Conservation (phyloP, 139 green algal species). For the Micractinium conductrix region DNA sequence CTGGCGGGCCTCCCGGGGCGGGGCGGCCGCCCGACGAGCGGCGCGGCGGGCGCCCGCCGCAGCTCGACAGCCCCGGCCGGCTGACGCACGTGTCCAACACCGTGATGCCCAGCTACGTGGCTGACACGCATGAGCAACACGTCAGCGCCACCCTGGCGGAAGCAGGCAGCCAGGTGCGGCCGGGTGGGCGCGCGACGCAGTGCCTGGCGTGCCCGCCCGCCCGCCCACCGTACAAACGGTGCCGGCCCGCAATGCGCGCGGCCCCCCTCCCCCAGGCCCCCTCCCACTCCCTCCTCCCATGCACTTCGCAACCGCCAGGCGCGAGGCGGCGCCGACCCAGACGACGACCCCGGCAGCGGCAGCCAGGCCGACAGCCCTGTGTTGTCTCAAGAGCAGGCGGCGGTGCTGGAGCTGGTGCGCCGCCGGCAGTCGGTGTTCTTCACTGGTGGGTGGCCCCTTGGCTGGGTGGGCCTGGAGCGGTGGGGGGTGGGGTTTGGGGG, state of each 20-base stretch:
- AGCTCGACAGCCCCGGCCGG: no score
- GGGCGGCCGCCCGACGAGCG: no score
- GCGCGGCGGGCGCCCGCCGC: no score
- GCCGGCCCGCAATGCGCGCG: background rate
- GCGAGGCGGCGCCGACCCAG: background rate
- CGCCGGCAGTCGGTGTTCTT: slow-evolving; percentile 72
- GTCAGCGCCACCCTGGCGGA: background rate
- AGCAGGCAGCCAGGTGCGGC: background rate
- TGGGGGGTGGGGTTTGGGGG: background rate
- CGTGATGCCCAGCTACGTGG: background rate
- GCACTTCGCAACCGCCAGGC: background rate
- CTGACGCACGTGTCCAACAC: background rate
- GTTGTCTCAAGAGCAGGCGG: slow-evolving; percentile 30
- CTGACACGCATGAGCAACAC: no score
- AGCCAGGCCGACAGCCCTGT: slow-evolving; percentile 21
- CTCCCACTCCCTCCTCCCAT: background rate
- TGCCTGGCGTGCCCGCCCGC: background rate
- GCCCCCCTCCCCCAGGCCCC: background rate
- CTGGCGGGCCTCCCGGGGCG: no score
- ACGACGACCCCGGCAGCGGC: background rate
- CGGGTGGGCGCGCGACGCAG: background rate
- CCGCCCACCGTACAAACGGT: background rate
- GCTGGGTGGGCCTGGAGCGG: background rate
- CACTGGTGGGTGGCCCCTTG: slow-evolving; percentile 31
- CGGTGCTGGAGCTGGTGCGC: slow-evolving; percentile 57